phyloP scores from a whole-genome alignment of 108 stramenopile species.

The Ochromonas danica region DNA sequence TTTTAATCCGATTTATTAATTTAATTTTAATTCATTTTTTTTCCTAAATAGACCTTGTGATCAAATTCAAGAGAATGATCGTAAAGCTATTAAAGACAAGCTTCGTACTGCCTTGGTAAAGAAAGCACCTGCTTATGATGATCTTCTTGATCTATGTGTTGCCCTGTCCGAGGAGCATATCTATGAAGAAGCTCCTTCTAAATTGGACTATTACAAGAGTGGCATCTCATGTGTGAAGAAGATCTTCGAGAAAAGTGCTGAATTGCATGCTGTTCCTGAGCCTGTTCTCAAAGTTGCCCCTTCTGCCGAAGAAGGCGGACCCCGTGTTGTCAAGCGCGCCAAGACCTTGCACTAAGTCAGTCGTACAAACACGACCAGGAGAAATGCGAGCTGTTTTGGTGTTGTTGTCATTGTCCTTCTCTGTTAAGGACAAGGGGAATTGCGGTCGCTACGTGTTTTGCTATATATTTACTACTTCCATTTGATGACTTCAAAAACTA shows the following conservation, averaged over 20 bases:
- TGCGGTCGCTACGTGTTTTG: too few species aligned
- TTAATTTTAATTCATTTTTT: constrained; percentile 2
- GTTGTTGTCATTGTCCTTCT: too few species aligned
- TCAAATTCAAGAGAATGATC: neutral
- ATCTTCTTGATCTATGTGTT: neutral
- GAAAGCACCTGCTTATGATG: constrained; percentile 6
- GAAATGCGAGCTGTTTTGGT: too few species aligned
- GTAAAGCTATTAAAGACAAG: neutral
- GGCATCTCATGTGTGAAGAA: neutral
- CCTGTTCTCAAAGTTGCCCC: neutral
- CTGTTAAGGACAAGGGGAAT: too few species aligned
- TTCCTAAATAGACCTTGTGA: neutral
- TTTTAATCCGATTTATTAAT: too few species aligned
- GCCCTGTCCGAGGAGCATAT: neutral
- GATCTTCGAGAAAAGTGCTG: neutral
- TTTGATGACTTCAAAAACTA: neutral
- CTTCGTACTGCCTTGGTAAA: neutral
- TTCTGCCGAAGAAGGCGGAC: neutral
- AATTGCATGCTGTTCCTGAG: neutral
- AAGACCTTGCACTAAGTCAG: neutral
- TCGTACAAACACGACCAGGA: too few species aligned
- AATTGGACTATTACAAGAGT: constrained; percentile 13
- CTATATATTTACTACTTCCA: neutral
- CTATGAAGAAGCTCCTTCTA: neutral
- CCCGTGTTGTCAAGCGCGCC: neutral